Evolutionary conservation across 306 rosid genomes (phyloP).

Genomic region (Chamaecrista fasciculata): DNA sequence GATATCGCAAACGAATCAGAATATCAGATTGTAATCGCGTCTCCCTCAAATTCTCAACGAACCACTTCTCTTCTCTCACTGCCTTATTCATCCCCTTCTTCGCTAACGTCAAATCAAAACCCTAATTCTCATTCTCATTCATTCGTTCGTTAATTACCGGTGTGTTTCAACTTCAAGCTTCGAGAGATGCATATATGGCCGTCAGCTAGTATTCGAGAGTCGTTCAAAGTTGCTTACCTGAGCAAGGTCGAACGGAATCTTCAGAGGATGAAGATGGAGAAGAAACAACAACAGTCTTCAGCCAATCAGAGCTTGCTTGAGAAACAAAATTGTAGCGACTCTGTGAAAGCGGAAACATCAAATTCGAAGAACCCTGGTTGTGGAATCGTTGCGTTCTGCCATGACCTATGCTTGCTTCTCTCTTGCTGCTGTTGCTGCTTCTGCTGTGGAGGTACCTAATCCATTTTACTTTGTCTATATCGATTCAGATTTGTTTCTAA

Average conservation of each 20-base stretch:
- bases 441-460: conserved; percentile 45
- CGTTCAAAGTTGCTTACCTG: conserved; percentile 41
- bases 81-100: background rate
- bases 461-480: background rate
- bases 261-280: conserved; percentile 33
- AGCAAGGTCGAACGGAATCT: conserved; percentile 44
- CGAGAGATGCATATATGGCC: conserved; percentile 50
- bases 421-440: conserved; percentile 55
- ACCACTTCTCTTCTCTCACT: too few species aligned
- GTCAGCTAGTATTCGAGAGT: conserved; percentile 35
- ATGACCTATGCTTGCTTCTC: conserved; percentile 30
- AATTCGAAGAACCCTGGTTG: background rate
- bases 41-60: too few species aligned
- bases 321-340: background rate
- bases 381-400: conserved; percentile 15
- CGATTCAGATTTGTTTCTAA: background rate
- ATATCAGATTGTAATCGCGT: too few species aligned
- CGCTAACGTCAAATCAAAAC: background rate
- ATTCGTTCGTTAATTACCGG: too few species aligned
- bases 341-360: background rate
- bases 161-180: background rate
- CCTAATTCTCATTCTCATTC: background rate
- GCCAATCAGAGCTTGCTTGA: conserved; percentile 31
- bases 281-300: conserved; percentile 9
- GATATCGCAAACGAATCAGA: too few species aligned